Conservation (phyloP, 257 asterid genomes). For the Mentha longifolia region DNA sequence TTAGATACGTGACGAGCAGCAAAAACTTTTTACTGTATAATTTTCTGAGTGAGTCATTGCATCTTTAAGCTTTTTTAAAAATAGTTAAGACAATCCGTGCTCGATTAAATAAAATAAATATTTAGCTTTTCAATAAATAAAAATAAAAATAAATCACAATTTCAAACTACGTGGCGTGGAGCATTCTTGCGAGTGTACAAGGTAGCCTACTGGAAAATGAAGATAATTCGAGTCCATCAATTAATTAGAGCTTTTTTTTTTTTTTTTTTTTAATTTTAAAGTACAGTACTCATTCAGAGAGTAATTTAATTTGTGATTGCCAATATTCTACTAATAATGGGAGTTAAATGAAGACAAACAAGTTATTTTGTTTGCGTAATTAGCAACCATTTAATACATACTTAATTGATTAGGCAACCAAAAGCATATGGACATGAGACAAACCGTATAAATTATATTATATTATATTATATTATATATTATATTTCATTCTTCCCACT, state of each 20-base stretch:
- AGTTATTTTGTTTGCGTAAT: neutral
- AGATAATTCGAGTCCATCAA: neutral
- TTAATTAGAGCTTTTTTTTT: too few species aligned
- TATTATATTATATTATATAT: too few species aligned
- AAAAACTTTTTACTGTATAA: neutral
- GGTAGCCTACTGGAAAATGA: neutral
- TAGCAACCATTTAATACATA: neutral
- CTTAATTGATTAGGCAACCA: constrained; percentile 10
- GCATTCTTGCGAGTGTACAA: too few species aligned
- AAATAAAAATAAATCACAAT: too few species aligned
- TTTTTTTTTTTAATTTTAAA: too few species aligned
- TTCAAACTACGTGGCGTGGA: too few species aligned
- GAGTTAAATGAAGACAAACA: constrained; percentile 32
- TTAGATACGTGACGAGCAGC: constrained; percentile 25
- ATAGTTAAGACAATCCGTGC: too few species aligned
- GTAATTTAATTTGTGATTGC: neutral
- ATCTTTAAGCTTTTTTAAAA: too few species aligned
- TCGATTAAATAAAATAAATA: too few species aligned
- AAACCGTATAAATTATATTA: neutral
- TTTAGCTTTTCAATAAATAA: too few species aligned
- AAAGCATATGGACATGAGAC: neutral
- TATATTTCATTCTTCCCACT: too few species aligned
- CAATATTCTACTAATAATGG: constrained; percentile 23
- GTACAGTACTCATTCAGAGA: too few species aligned
- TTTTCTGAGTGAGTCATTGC: neutral